Conservation (phyloP, 768 basidiomycete species). For the Kwoniella newhampshirensis region DNA sequence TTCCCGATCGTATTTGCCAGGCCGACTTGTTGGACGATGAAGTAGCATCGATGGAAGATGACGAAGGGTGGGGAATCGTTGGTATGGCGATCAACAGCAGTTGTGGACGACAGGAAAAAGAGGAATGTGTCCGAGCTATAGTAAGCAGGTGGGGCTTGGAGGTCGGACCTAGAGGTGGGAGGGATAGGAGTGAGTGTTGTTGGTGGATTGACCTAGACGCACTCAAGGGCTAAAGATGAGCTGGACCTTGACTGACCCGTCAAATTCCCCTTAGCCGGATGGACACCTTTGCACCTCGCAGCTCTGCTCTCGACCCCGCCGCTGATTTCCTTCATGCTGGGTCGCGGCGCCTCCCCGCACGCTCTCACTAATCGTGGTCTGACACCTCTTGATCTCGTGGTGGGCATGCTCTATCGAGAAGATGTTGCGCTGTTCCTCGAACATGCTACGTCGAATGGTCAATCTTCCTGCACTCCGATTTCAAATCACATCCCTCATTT, state of each 20-base stretch:
- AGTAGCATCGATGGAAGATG: conserved; percentile 62
- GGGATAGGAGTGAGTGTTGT: conserved; percentile 68
- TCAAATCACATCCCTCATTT: conserved; percentile 17
- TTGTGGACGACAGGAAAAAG: conserved; percentile 84
- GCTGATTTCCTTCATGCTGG: conserved; percentile 85
- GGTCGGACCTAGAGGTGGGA: conserved; percentile 33
- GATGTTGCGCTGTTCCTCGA: conserved; percentile 83
- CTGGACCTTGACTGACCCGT: not conserved
- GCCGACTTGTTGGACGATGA: conserved; percentile 33
- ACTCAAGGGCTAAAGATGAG: no score
- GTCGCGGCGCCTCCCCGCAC: conserved; percentile 83
- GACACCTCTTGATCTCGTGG: conserved; percentile 84
- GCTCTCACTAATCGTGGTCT: conserved; percentile 73
- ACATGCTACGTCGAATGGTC: conserved; percentile 59
- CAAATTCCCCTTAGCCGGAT: conserved; percentile 69
- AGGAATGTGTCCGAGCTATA: conserved; percentile 80
- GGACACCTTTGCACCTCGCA: conserved; percentile 93
- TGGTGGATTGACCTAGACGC: no score
- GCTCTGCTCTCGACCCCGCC: conserved; percentile 85
- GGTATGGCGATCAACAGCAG: conserved; percentile 54
- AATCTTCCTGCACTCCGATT: conserved; percentile 20
- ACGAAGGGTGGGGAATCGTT: conserved; percentile 71
- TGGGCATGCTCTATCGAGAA: conserved; percentile 73
- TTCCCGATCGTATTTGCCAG: conserved; percentile 9
- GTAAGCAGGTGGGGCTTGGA: conserved; percentile 56